Base-by-base conservation (phyloP, 805 yeast species). In the Lachancea fermentati region DNA sequence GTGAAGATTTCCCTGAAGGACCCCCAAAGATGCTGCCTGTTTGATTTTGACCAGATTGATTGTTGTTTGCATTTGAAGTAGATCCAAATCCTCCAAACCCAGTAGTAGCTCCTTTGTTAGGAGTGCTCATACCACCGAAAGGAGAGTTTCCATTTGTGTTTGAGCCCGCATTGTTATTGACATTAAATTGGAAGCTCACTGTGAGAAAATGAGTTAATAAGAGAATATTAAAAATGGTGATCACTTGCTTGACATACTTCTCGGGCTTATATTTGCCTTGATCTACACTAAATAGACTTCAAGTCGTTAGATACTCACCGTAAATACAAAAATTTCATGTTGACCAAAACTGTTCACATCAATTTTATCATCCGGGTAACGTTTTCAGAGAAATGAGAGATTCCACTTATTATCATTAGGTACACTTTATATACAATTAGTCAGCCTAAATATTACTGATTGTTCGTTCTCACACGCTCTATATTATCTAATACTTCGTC, bases 401-500 rank as follows among this genome's bases (percentile, higher is more conserved):
- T 22, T 22, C 26, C 7, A 7, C 11, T 7, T 7, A 22, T 22
- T 7, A 22, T 22, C 11, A 22, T 7, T 22, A 22, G 11, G 9
- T 22, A 22, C 26, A 22, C 26, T 22, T 7, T 22, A 11, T 22
- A 22, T 22, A 22, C 26, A 22, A 11, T 22, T 7, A 7, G 7
- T 22, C 26, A 11, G 11, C 9, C 26, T 11, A 22, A 22, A 22
- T 22, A 22, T 22, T 22, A 22, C 26, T 39, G 18, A 32, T 16
- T 47, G 29, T 46, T 51, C 1, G 58, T 57, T 49, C 68, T 60
- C 2, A 58, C 60, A 26, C 57, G 52, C 39, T 63, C 65, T 26
- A 68, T 43, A 34, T 60, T 63, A 38, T 68, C 71, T 24, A 68
- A 44, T n/a, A 68, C 65, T 40, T 62, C 56, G 47, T 68, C 73